Percentiles rank a stretch among this genome's conserved stretches.
Evolutionary conservation across 2,329 filamentous ascomycete species (phyloP).

Genomic region (Zymoseptoria pseudotritici): DNA sequence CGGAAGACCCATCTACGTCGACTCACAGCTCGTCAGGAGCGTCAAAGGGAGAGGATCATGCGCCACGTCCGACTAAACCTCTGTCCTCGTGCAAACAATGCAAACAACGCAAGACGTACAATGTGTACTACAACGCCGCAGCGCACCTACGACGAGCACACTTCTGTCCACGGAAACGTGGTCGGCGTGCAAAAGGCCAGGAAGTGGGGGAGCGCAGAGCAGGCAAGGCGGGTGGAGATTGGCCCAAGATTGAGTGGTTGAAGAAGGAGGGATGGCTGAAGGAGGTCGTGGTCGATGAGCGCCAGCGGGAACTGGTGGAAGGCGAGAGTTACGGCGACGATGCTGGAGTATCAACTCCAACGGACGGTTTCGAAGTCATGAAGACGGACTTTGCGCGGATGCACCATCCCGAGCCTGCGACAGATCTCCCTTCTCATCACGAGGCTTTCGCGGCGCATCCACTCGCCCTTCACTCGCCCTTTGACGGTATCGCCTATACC

Average conservation of each 20-base stretch:
- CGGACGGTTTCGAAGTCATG: neutral
- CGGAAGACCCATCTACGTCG: slow-evolving; percentile 1
- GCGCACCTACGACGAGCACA: slow-evolving; percentile 83
- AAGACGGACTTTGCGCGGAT: neutral
- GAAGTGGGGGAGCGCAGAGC: slow-evolving; percentile 45
- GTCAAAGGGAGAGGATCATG: slow-evolving; percentile 2
- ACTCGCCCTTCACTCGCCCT: neutral
- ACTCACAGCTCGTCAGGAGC: neutral
- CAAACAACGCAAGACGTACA: slow-evolving; percentile 67
- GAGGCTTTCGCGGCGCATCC: neutral
- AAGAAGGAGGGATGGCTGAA: slow-evolving; percentile 51
- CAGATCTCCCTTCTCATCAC: neutral
- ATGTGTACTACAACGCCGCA: slow-evolving; percentile 89
- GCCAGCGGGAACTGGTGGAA: neutral
- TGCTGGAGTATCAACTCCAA: neutral
- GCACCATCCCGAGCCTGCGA: neutral
- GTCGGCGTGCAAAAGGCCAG: slow-evolving; percentile 49
- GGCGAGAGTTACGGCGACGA: neutral
- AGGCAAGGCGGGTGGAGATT: slow-evolving; percentile 55
- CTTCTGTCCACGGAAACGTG: slow-evolving; percentile 64
- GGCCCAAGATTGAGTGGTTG: slow-evolving; percentile 53
- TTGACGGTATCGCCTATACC: neutral
- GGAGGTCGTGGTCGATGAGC: slow-evolving; percentile 41
- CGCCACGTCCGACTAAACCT: slow-evolving; percentile 47
- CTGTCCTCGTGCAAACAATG: slow-evolving; percentile 81